These are phyloP conservation scores for Emmonsia crescens DNA, from an alignment of 2,329 filamentous ascomycete species.

Conservation along the genomic window DNA sequence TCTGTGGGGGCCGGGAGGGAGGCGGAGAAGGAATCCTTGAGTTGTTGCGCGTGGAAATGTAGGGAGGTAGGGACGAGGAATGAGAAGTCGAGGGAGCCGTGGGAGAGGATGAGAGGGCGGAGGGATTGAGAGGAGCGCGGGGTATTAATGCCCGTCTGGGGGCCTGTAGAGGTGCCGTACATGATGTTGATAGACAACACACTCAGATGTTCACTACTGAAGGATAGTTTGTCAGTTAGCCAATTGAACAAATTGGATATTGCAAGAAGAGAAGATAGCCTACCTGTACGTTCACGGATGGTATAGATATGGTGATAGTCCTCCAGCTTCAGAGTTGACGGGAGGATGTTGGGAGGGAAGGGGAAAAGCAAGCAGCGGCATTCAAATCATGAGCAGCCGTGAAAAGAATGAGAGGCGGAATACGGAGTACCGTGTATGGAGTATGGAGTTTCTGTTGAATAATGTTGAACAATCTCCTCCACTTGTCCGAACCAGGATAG, in stretches of 20 bases:
- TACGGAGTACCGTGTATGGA: background rate
- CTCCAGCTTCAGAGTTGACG: background rate
- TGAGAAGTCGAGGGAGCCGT: slow-evolving; percentile 91
- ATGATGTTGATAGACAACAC: slow-evolving; percentile 38
- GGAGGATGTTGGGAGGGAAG: background rate
- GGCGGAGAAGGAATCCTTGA: slow-evolving; percentile 80
- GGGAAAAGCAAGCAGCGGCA: background rate
- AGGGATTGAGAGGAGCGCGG: slow-evolving; percentile 88
- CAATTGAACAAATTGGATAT: background rate
- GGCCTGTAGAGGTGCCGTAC: slow-evolving; percentile 72
- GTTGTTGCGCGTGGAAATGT: slow-evolving; percentile 89
- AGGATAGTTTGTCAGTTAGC: background rate
- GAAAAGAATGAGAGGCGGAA: background rate
- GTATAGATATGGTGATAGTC: background rate
- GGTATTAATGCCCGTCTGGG: slow-evolving; percentile 93
- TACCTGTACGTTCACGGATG: background rate
- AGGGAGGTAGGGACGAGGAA: slow-evolving; percentile 91
- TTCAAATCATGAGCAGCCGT: background rate
- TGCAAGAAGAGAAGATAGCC: background rate
- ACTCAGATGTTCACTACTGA: background rate
- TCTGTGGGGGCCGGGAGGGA: slow-evolving; percentile 86
- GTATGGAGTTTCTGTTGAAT: background rate
- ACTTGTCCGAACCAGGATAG: background rate
- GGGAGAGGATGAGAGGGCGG: slow-evolving; percentile 77
- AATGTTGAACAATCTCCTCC: background rate